Base-by-base conservation (phyloP, 768 basidiomycete species). In the Rhodotorula sphaerocarpa region DNA sequence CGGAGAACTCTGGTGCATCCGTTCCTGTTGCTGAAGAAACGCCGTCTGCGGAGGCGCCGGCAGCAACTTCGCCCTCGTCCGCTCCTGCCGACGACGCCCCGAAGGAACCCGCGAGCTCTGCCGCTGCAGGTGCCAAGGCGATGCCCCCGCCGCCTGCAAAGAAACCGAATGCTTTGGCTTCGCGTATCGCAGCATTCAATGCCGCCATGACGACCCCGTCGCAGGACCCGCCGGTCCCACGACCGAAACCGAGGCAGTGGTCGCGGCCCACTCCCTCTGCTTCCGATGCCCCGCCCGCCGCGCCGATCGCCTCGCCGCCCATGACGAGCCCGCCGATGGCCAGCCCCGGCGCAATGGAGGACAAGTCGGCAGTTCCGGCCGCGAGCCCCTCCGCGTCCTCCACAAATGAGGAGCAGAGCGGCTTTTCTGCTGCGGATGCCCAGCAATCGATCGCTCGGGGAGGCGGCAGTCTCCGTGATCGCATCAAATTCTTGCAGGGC, bases 401-500 rank as follows among this genome's bases (percentile, higher is more conserved):
- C 30, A 30, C 63, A 2, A 41, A 21, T 27, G 57, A 28, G 55
- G 66, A 27, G 46, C 59, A 39, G 57, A 60, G 15, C 47, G 60
- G 18, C 16, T 71, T 77, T 63, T 76, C 76, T 28, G 88, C 88
- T 7, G 82, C 83, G 33, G 92, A 96, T 78, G 91, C 91, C 27
- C 84, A 86, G 74, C 86, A 85, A 71, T 86, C 86, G 71, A 92
- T 93, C 75, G 82, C 81, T 9, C 83, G 83, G 59, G 78, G 77
- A 14, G 86, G 83, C 7, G 88, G 87, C 6, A 41, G 33, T 59
- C 76, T 97, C 69, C 91, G 85, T 77, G 93, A 95, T 62, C 83
- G 93, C 42, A 95, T 97, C 90, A 90, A 90, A 34, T 90, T 90
- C 5, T 77, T 96, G 42, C 87, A 90, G 74, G 88, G 87, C 21